Evolutionary conservation across 2,329 filamentous ascomycete genomes (phyloP).

Genomic region (Parascedosporium putredinis): DNA sequence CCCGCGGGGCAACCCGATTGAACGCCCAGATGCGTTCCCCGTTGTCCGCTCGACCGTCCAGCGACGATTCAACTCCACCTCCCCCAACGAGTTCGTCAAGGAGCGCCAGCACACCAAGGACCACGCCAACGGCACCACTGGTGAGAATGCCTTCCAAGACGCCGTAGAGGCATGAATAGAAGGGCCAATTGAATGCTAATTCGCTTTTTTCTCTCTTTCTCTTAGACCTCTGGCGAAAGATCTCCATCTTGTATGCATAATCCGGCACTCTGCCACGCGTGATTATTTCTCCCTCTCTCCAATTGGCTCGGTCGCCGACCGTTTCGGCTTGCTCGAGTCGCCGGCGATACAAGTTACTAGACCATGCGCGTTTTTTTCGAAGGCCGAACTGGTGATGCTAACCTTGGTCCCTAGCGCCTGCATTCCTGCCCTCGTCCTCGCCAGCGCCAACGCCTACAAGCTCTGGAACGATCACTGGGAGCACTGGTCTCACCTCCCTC

Average conservation of each 20-base stretch:
- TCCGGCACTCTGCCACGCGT: not conserved
- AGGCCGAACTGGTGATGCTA: slow-evolving; percentile 4
- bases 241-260: slow-evolving; percentile 78
- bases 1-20: slow-evolving; percentile 54
- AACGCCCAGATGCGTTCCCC: slow-evolving; percentile 44
- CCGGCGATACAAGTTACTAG: not conserved
- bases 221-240: slow-evolving; percentile 86
- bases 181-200: slow-evolving; percentile 19
- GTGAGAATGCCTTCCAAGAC: slow-evolving; percentile 39
- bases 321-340: not conserved
- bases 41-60: slow-evolving; percentile 33
- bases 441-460: slow-evolving; percentile 72
- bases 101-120: slow-evolving; percentile 86
- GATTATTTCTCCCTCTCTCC: not conserved
- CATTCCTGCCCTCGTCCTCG: slow-evolving; percentile 61
- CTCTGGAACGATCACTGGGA: slow-evolving; percentile 97
- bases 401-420: slow-evolving; percentile 47
- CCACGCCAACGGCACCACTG: slow-evolving; percentile 74
- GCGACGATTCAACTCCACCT: slow-evolving; percentile 60
- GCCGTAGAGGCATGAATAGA: slow-evolving; percentile 14
- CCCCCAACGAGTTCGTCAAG: slow-evolving; percentile 88
- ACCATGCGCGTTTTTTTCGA: not conserved
- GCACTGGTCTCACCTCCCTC: slow-evolving; percentile 77
- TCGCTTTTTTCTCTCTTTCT: slow-evolving; percentile 11
- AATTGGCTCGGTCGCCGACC: not conserved